Base-by-base conservation (phyloP, 805 yeast species). In the Ogataea haglerorum region DNA sequence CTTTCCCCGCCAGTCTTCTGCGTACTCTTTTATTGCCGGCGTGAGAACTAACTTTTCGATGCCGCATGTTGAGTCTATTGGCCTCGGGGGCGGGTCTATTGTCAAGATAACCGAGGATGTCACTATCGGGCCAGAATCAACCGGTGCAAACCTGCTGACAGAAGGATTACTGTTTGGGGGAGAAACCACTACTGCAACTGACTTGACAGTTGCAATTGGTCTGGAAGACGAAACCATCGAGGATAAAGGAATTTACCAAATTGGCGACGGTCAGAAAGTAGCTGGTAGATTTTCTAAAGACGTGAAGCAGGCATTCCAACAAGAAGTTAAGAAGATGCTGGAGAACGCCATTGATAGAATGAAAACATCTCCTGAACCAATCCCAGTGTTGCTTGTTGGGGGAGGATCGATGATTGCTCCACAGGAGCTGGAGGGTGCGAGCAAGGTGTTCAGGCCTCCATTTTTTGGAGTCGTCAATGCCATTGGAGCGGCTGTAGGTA, bases 401-500 rank as follows among this genome's bases (percentile, higher is more conserved):
- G 76, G 77, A 30, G 76, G 76, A 5, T 70, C 76, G 2, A 61
- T 72, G 42, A 65, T 72, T 37, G 64, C 64, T 9, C 69, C 72
- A 4, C 45, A 50, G 10, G 30, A 28, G 8, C 36, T 49, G 8
- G 60, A 63, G n/a, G 75, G 75, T 18, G 69, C 72, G 4, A 63
- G 70, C 2, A 52, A 57, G 31, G 69, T 72, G 2, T 50, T 68
- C 32, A 52, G 64, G 34, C 75, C 75, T 1, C 64, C 64, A 21
- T 70, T 38, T 43, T 63, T 51, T 50, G 59, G 60, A 28, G 72
- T 69, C 36, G 75, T 74, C 5, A 72, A 72, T 53, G 77, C 76
- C 5, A 69, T 72, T 37, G 76, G 75, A 34, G 74, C 76, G 21
- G 75, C 74, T 3, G 48, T 70, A 46, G 73, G 72, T n/a, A 69